Evolutionary conservation across 441 rosid species (phyloP).

Genomic region (Pelargonium myrrhifolium): DNA sequence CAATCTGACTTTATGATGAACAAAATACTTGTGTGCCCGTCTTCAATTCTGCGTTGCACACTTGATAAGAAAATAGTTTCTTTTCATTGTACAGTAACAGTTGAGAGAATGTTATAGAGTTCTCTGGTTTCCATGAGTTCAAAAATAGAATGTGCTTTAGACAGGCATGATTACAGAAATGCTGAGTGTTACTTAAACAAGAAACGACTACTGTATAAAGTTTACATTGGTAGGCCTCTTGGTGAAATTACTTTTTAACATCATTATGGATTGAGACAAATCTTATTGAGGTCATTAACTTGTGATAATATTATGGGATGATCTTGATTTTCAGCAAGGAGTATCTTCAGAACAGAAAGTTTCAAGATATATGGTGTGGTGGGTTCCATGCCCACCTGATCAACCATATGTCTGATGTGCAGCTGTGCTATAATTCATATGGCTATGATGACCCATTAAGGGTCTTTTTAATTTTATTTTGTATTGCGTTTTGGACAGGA

Average conservation of each 20-base stretch:
- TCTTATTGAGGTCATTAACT: background rate
- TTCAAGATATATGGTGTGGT: constrained; percentile 7
- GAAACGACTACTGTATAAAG: background rate
- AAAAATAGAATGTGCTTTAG: background rate
- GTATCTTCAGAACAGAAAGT: background rate
- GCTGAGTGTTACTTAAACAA: background rate
- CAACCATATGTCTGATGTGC: background rate
- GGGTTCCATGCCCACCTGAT: constrained; percentile 11
- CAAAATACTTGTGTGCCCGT: too few species aligned
- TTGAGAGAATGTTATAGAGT: too few species aligned
- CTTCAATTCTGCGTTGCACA: background rate
- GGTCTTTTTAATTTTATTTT: too few species aligned
- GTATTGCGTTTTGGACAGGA: background rate
- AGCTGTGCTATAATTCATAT: constrained; percentile 10
- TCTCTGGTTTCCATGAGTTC: too few species aligned
- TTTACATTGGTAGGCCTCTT: background rate
- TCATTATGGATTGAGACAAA: background rate
- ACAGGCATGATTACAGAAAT: too few species aligned
- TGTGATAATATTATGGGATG: background rate
- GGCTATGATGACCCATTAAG: constrained; percentile 4
- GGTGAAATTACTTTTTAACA: background rate
- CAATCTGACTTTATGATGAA: background rate
- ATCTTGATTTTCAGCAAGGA: constrained; percentile 5
- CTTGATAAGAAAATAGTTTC: background rate
- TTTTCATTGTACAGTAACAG: background rate